phyloP scores from a whole-genome alignment of 2,329 filamentous ascomycete genomes.

The Fusarium proliferatum region DNA sequence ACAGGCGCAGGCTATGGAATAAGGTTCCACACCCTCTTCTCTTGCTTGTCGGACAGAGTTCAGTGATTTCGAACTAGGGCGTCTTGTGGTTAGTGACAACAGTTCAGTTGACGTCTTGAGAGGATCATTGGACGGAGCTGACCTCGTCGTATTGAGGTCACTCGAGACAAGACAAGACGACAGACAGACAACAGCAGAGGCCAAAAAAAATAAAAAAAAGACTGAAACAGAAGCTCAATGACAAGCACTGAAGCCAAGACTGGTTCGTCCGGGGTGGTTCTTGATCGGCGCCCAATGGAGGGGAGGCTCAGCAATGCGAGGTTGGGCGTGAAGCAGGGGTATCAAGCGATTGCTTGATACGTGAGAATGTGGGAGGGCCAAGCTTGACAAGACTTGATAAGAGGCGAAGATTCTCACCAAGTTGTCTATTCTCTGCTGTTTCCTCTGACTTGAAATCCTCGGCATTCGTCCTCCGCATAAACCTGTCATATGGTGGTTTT shows the following conservation, averaged over 20 bases:
- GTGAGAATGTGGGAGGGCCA: slow-evolving; percentile 8
- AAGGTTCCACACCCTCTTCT: slow-evolving; percentile 45
- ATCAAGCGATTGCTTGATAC: slow-evolving; percentile 25
- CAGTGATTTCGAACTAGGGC: slow-evolving; percentile 4
- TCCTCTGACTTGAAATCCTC: neutral
- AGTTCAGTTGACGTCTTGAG: slow-evolving; percentile 11
- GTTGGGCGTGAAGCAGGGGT: slow-evolving; percentile 36
- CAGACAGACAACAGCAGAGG: neutral
- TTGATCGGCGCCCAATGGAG: slow-evolving; percentile 39
- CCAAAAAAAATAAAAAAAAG: neutral
- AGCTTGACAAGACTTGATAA: slow-evolving; percentile 18
- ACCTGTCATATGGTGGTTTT: slow-evolving; percentile 23
- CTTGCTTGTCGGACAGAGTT: slow-evolving; percentile 16
- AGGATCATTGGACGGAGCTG: slow-evolving; percentile 13
- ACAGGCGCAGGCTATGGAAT: slow-evolving; percentile 21
- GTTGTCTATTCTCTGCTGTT: neutral
- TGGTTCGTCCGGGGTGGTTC: slow-evolving; percentile 27
- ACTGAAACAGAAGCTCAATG: slow-evolving; percentile 22
- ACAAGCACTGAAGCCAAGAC: slow-evolving; percentile 30
- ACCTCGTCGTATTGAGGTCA: slow-evolving; percentile 9
- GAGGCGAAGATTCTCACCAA: neutral
- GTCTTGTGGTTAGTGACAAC: slow-evolving; percentile 9
- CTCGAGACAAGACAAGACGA: neutral
- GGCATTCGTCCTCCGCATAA: slow-evolving; percentile 10
- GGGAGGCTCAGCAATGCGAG: slow-evolving; percentile 31